Percentiles rank a stretch among this genome's conserved stretches.
Evolutionary conservation across 2,329 filamentous ascomycete species (phyloP).

Genomic region (Ophiostoma sp.): DNA sequence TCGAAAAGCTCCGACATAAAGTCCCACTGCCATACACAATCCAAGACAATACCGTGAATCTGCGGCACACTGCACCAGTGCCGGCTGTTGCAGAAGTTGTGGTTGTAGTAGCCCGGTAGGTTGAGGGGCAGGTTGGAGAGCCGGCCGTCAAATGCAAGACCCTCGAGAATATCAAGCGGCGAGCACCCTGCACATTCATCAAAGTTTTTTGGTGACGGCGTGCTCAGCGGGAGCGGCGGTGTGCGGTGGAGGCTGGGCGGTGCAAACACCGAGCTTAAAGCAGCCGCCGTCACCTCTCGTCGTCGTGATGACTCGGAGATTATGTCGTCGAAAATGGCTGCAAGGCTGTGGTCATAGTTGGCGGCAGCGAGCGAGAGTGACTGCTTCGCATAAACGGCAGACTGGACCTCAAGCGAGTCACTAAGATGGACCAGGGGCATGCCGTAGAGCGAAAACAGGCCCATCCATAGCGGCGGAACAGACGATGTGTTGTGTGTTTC

Average conservation of each 20-base stretch:
- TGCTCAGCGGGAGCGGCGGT: background rate
- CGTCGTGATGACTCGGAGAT: background rate
- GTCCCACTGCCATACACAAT: background rate
- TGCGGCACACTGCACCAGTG: background rate
- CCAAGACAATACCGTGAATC: background rate
- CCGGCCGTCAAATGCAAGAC: slow-evolving; percentile 5
- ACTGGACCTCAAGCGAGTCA: background rate
- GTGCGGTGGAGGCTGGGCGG: background rate
- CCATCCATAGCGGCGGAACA: background rate
- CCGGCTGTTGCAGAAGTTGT: background rate
- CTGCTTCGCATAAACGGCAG: background rate
- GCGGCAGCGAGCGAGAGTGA: background rate
- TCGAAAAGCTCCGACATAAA: background rate
- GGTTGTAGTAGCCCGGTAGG: background rate
- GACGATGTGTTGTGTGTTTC: background rate
- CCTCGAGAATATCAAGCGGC: background rate
- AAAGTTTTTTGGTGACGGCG: background rate
- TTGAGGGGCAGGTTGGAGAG: background rate
- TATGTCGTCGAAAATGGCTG: background rate
- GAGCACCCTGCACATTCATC: background rate
- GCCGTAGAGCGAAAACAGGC: background rate
- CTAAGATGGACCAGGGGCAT: background rate
- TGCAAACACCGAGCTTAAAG: background rate
- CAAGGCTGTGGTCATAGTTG: background rate
- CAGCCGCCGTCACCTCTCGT: background rate